phyloP scores from a whole-genome alignment of 2,329 filamentous ascomycete genomes.

The Phoma sp. region DNA sequence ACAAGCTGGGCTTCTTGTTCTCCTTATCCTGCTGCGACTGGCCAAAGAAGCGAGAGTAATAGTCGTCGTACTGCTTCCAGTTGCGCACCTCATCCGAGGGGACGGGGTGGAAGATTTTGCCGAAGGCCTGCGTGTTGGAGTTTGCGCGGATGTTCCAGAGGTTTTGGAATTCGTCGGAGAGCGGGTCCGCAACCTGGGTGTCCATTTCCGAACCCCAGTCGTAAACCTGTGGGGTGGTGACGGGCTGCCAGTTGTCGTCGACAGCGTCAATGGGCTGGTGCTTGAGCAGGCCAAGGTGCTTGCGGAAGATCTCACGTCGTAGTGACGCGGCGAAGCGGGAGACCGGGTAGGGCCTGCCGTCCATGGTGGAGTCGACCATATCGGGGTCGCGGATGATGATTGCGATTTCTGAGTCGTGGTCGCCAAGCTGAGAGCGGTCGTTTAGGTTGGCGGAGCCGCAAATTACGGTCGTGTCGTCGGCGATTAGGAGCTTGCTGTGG shows the following conservation, averaged over 20 bases:
- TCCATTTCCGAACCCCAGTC: conserved; percentile 58
- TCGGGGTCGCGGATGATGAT: conserved; percentile 83
- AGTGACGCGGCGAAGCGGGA: conserved; percentile 80
- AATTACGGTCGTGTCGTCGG: conserved; percentile 81
- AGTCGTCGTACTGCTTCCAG: conserved; percentile 77
- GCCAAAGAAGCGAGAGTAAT: conserved; percentile 72
- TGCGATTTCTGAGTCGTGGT: conserved; percentile 89
- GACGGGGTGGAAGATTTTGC: conserved; percentile 80
- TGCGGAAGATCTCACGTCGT: conserved; percentile 85
- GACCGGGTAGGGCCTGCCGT: conserved; percentile 74
- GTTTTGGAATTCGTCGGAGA: conserved; percentile 71
- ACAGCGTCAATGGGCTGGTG: conserved; percentile 72
- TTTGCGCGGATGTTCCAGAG: conserved; percentile 78
- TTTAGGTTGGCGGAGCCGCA: conserved; percentile 79
- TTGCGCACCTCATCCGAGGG: conserved; percentile 72
- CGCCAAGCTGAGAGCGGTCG: conserved; percentile 78
- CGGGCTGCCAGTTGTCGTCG: conserved; percentile 64
- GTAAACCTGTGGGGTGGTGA: conserved; percentile 63
- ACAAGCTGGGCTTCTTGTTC: conserved; percentile 62
- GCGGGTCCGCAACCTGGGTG: conserved; percentile 73
- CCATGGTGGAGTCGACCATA: conserved; percentile 74
- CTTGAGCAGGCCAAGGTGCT: conserved; percentile 84
- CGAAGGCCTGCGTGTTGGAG: conserved; percentile 82
- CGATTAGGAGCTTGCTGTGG: conserved; percentile 77
- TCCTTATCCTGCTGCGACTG: conserved; percentile 51